phyloP scores from a whole-genome alignment of 2,329 filamentous ascomycete species.

The Leptodontidium sp. region DNA sequence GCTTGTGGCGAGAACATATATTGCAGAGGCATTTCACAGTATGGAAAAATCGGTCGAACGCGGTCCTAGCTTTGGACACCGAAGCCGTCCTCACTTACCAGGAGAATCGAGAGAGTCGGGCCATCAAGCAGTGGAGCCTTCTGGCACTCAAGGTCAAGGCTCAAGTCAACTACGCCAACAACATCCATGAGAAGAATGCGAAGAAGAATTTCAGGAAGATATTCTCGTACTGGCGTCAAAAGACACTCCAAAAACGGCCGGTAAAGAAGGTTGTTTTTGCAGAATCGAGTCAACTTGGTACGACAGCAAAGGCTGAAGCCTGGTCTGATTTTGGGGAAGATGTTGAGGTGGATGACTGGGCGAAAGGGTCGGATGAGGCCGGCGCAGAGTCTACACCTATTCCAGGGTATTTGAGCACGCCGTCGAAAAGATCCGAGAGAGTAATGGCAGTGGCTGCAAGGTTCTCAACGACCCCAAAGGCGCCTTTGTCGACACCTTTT shows the following conservation, averaged over 20 bases:
- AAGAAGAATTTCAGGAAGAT: slow-evolving; percentile 47
- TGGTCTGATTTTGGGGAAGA: slow-evolving; percentile 46
- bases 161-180: slow-evolving; percentile 41
- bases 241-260: slow-evolving; percentile 38
- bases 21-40: slow-evolving; percentile 39
- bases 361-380: slow-evolving; percentile 35
- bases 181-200: slow-evolving; percentile 45
- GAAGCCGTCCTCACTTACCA: slow-evolving; percentile 44
- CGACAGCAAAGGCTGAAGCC: slow-evolving; percentile 38
- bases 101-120: slow-evolving; percentile 39
- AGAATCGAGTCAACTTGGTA: slow-evolving; percentile 29
- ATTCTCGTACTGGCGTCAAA: slow-evolving; percentile 46
- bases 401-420: slow-evolving; percentile 50
- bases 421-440: slow-evolving; percentile 55
- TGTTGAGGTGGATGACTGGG: slow-evolving; percentile 38
- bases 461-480: slow-evolving; percentile 54
- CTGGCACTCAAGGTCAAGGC: slow-evolving; percentile 41
- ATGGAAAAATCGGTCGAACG: slow-evolving; percentile 41
- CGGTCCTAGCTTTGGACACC: slow-evolving; percentile 37
- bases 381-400: slow-evolving; percentile 35
- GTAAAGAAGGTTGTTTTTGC: slow-evolving; percentile 18
- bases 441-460: slow-evolving; percentile 51
- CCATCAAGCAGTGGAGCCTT: slow-evolving; percentile 46
- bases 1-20: slow-evolving; percentile 36
- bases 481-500: slow-evolving; percentile 54